Conservation (phyloP, 2,329 filamentous ascomycete genomes). For the Paraconiothyrium brasiliense region DNA sequence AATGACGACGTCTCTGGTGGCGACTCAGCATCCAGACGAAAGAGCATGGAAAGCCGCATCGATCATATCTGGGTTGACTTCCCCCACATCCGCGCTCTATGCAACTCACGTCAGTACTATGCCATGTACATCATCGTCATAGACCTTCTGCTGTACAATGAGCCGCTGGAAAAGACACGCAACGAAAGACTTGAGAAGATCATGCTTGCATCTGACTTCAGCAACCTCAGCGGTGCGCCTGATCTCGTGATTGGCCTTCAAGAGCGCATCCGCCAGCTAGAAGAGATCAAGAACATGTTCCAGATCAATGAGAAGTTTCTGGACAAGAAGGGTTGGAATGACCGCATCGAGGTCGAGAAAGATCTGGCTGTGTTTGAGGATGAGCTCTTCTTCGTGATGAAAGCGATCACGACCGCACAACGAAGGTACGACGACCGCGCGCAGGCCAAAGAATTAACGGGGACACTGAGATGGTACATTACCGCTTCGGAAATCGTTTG, state of each 20-base stretch:
- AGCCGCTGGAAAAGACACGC: conserved; percentile 96
- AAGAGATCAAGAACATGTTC: conserved; percentile 97
- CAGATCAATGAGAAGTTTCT: conserved; percentile 89
- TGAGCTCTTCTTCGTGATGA: conserved; percentile 99
- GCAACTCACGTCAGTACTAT: conserved; percentile 97
- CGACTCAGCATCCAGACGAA: conserved; percentile 58
- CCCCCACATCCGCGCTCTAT: conserved; percentile 90
- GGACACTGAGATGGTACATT: conserved; percentile 89
- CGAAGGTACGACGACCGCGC: conserved; percentile 76
- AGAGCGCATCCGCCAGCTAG: conserved; percentile 89
- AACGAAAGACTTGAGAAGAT: conserved; percentile 97
- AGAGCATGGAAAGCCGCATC: conserved; percentile 78
- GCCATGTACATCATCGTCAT: conserved; percentile 98
- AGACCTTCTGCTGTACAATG: conserved; percentile 93
- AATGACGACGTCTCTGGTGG: conserved; percentile 87
- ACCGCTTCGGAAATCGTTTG: conserved; percentile 96
- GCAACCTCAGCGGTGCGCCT: conserved; percentile 90
- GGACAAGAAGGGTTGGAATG: conserved; percentile 90
- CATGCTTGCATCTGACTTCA: conserved; percentile 98
- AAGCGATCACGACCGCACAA: conserved; percentile 97
- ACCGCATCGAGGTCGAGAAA: conserved; percentile 85
- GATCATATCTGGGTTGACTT: conserved; percentile 98
- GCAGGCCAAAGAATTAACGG: conserved; percentile 73
- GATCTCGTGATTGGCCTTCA: conserved; percentile 93
- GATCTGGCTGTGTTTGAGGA: conserved; percentile 92